Evolutionary conservation across 805 yeast species (phyloP).

Genomic region (Wickerhamiella siamensis): DNA sequence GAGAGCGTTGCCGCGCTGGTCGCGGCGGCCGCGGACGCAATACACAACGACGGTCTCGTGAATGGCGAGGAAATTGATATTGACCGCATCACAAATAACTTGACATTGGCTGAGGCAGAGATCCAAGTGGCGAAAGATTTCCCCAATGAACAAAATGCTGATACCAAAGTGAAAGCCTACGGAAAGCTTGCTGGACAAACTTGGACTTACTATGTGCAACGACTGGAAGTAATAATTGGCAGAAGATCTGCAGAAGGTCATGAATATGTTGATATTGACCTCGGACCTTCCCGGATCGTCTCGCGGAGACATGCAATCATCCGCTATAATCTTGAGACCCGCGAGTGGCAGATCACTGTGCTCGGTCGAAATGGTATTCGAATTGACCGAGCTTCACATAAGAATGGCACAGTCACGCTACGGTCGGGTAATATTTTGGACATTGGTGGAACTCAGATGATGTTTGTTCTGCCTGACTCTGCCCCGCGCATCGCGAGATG

Average conservation of each 20-base stretch:
- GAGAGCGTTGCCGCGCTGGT: not conserved
- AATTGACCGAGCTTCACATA: slow-evolving; percentile 51
- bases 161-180: slow-evolving; percentile 83
- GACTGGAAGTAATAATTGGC: slow-evolving; percentile 66
- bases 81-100: slow-evolving; percentile 42
- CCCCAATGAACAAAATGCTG: slow-evolving; percentile 56
- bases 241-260: slow-evolving; percentile 43
- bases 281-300: slow-evolving; percentile 97
- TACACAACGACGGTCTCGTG: not conserved
- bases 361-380: slow-evolving; percentile 88
- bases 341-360: slow-evolving; percentile 77
- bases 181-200: slow-evolving; percentile 85
- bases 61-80: slow-evolving; percentile 8
- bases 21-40: not conserved
- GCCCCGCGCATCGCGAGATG: slow-evolving; percentile 45
- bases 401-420: slow-evolving; percentile 34
- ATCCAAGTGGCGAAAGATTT: slow-evolving; percentile 62
- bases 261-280: slow-evolving; percentile 52
- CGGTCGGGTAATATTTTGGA: slow-evolving; percentile 84
- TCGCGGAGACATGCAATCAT: slow-evolving; percentile 81
- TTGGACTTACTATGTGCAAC: slow-evolving; percentile 91
- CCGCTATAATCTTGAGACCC: slow-evolving; percentile 53
- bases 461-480: slow-evolving; percentile 91
- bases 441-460: slow-evolving; percentile 96
- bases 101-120: slow-evolving; percentile 53